Conservation (phyloP, 2,329 filamentous ascomycete species). For the Nemania sp. region DNA sequence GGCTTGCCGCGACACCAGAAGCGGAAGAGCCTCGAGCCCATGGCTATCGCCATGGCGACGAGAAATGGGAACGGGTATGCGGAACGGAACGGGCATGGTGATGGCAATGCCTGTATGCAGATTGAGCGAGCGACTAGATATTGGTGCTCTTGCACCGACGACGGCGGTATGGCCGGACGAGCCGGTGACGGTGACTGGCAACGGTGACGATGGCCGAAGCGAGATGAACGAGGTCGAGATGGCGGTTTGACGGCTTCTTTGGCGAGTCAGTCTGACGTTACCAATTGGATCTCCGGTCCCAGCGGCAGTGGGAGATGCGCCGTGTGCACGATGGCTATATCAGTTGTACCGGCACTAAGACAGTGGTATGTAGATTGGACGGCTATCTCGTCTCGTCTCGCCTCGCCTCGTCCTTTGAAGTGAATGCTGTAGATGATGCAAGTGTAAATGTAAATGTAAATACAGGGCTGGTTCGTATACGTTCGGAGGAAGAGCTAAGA, state of each 20-base stretch:
- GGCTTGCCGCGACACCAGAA: constrained; percentile 9
- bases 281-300: constrained; percentile 20
- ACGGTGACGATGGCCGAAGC: constrained; percentile 9
- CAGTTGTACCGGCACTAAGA: not conserved
- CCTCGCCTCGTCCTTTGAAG: no score
- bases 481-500: no score
- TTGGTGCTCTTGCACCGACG: not conserved
- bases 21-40: constrained; percentile 9
- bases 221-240: constrained; percentile 1
- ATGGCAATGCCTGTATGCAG: not conserved
- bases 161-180: not conserved
- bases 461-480: no score
- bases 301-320: constrained; percentile 7
- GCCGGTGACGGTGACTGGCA: constrained; percentile 2
- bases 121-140: constrained; percentile 32
- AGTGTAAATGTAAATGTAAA: no score
- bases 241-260: constrained; percentile 1
- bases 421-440: no score
- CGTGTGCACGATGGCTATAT: not conserved
- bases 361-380: no score
- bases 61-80: constrained; percentile 33
- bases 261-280: not conserved
- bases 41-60: constrained; percentile 8
- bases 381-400: no score
- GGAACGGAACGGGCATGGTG: constrained; percentile 34